Base-by-base conservation (phyloP, 1,284 basidiomycete genomes). In the Cutaneotrichosporon cavernicola region DNA sequence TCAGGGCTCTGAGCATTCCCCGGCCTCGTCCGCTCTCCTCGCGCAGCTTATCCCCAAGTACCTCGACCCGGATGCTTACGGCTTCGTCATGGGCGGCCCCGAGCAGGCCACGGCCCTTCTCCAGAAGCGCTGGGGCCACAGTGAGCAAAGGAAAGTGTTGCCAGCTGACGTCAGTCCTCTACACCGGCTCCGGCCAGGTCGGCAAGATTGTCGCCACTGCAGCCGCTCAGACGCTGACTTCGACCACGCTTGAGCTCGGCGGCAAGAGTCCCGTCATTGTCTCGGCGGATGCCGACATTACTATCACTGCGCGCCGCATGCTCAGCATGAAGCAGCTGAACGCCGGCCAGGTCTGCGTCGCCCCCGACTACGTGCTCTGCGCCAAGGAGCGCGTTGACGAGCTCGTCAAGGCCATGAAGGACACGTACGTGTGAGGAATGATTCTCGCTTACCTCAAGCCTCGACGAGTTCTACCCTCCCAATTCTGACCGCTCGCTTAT, bases 241-340 rank as follows among this genome's bases (percentile, higher is more conserved):
- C 94, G 0, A 83, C 90, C 30, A 89, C 91, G 8, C 85, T 94
- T 53, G 93, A 81, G 68, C 84, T 90, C 9, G 89, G 89, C 34
- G 89, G 90, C 60, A 96, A 96, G 81, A 90, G 88, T 21, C 92
- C 93, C 1, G 89, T 88, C 14, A 85, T 94, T 70, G 81, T 96
- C 58, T 89, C 93, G 73, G 83, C 88, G 0, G 84, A 83, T 56
- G 82, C 83, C 40, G 81, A 82, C 58, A 66, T 85, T 50, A 72
- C 70, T 61, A 80, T 80, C 65, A 76, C 78, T 21, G 81, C 78
- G 18, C 75, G 74, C 62, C 70, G 73, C 66, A 70, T 90, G 62
- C 80, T 94, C 43, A 92, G 90, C 87, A 91, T 91, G 60, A 94
- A 92, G 78, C 80, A 86, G 31, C 81, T 85, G 60, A 92, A 91